Evolutionary conservation across 225 moss, liverwort and hornwort species (phyloP).

Genomic region (Neckera pumila): DNA sequence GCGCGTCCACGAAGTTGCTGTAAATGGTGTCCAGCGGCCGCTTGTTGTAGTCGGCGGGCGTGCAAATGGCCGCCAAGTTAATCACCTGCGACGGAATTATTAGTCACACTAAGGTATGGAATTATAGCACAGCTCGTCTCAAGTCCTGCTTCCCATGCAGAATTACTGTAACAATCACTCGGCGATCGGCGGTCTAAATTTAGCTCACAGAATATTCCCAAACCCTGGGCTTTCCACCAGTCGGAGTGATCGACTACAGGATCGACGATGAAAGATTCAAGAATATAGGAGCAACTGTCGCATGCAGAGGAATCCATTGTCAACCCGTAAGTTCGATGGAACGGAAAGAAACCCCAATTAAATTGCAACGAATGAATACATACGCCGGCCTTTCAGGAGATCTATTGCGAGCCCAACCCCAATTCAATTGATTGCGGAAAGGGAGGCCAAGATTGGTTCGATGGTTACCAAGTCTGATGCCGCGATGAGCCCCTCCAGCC

Average conservation of each 20-base stretch:
- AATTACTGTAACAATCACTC: neutral
- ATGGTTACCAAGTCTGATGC: constrained; percentile 19
- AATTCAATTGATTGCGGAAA: neutral
- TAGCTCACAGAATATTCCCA: neutral
- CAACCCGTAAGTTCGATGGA: too few relatives aligned
- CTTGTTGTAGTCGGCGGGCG: constrained; percentile 54
- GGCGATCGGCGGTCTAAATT: neutral
- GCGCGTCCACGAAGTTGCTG: constrained; percentile 57
- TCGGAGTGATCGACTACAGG: neutral
- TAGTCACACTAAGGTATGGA: neutral
- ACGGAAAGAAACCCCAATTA: neutral
- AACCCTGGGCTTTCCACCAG: neutral
- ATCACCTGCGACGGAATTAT: constrained; percentile 10
- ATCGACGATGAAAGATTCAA: neutral
- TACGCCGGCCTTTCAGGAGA: too few relatives aligned
- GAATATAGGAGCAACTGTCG: neutral
- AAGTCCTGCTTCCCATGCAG: neutral
- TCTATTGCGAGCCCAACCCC: too few relatives aligned
- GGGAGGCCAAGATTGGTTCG: neutral
- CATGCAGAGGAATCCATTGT: neutral
- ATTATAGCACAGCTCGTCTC: neutral
- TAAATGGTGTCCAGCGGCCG: constrained; percentile 52
- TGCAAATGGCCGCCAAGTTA: constrained; percentile 55
- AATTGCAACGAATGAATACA: neutral
- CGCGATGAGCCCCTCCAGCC: constrained; percentile 33